Evolutionary conservation across 2,329 filamentous ascomycete genomes (phyloP).

Genomic region (Knufia fluminis): DNA sequence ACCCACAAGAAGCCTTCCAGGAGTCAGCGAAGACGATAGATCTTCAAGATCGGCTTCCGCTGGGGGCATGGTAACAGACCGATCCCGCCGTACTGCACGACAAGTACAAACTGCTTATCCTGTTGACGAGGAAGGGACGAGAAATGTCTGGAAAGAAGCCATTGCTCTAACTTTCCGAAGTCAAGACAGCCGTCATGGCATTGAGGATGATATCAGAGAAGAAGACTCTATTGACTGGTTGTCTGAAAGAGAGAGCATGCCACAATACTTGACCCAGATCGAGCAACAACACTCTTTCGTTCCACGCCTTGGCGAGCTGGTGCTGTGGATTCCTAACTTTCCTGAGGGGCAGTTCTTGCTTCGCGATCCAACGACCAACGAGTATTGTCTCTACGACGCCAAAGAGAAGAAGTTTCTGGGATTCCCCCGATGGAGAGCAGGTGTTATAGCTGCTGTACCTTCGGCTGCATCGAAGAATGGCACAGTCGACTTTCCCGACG

Average conservation of each 20-base stretch:
- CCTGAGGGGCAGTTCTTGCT: conserved; percentile 28
- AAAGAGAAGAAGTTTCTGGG: conserved; percentile 28
- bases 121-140: conserved; percentile 44
- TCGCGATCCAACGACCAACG: conserved; percentile 26
- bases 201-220: conserved; percentile 43
- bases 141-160: conserved; percentile 44
- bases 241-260: conserved; percentile 35
- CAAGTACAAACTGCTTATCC: conserved; percentile 18
- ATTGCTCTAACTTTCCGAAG: conserved; percentile 39
- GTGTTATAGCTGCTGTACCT: conserved; percentile 46
- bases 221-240: conserved; percentile 48
- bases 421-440: conserved; percentile 47
- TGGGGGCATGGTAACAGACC: conserved; percentile 11
- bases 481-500: conserved; percentile 36
- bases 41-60: conserved; percentile 7
- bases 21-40: conserved; percentile 5
- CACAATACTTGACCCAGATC: conserved; percentile 34
- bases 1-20: not conserved
- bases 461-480: conserved; percentile 26
- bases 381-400: conserved; percentile 29
- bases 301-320: conserved; percentile 48
- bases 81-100: conserved; percentile 17
- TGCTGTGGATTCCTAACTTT: conserved; percentile 41
- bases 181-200: conserved; percentile 20
- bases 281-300: conserved; percentile 40